Evolutionary conservation across 768 basidiomycete species (phyloP).

Genomic region (Kwoniella pini): DNA sequence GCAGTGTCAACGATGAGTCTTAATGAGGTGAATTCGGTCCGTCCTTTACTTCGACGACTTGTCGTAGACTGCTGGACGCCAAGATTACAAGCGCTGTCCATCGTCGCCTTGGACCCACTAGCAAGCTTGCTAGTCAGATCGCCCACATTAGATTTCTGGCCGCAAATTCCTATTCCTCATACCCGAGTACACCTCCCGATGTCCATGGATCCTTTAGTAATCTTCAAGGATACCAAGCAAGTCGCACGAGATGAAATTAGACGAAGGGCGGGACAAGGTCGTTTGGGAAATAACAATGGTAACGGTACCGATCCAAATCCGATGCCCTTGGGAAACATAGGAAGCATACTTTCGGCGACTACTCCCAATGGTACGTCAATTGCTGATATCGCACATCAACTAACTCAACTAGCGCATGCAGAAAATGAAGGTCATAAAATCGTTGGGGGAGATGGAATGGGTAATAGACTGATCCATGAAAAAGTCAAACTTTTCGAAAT

Average conservation of each 20-base stretch:
- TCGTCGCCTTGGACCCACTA: conserved; percentile 40
- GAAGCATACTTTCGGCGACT: no score
- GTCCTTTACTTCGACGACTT: conserved; percentile 16
- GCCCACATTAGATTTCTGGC: conserved; percentile 39
- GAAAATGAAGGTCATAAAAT: conserved; percentile 10
- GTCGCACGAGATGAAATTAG: conserved; percentile 18
- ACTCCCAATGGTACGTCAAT: no score
- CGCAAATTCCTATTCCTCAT: conserved; percentile 28
- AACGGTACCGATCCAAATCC: no score
- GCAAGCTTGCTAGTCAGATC: conserved; percentile 32
- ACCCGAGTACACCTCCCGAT: conserved; percentile 43
- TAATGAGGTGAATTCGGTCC: conserved; percentile 28
- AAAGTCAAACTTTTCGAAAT: conserved; percentile 41
- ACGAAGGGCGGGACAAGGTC: neutral
- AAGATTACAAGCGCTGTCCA: conserved; percentile 35
- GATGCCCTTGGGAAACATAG: no score
- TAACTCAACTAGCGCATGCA: no score
- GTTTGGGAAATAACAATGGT: no score
- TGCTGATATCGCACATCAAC: no score
- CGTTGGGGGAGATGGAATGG: conserved; percentile 40
- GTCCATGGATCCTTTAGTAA: conserved; percentile 27
- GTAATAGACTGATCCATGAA: conserved; percentile 31
- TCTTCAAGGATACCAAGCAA: conserved; percentile 40
- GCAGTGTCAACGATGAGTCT: no score
- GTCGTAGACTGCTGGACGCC: conserved; percentile 29